A percentile compares a stretch with the other conserved stretches of the same genome.
These are phyloP conservation scores for Colletotrichum scovillei DNA, from an alignment of 2,329 filamentous ascomycete species.

Conservation along the genomic window DNA sequence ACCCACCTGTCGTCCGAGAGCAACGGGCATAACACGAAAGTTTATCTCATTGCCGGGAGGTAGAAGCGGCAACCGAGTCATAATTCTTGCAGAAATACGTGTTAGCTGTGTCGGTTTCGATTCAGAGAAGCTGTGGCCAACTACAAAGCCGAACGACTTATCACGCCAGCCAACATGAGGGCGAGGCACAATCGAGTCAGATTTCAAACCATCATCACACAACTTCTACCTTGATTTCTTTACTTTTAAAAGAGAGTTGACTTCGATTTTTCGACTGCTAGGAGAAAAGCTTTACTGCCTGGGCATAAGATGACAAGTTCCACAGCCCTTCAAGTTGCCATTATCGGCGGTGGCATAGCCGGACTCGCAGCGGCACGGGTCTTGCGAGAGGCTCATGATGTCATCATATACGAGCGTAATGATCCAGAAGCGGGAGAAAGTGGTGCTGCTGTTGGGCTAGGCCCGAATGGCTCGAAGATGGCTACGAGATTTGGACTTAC, in stretches of 20 bases:
- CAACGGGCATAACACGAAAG: neutral
- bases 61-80: neutral
- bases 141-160: neutral
- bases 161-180: neutral
- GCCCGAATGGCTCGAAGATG: slow-evolving; percentile 5
- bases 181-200: neutral
- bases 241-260: too few species aligned
- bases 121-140: neutral
- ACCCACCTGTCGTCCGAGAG: neutral
- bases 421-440: neutral
- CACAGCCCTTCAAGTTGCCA: neutral
- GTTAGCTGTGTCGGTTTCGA: too few species aligned
- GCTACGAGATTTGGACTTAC: neutral
- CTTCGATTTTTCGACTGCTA: neutral
- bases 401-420: neutral
- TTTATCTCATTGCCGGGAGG: neutral
- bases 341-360: slow-evolving; percentile 1
- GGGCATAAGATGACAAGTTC: neutral
- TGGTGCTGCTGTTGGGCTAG: neutral
- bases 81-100: neutral
- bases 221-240: too few species aligned
- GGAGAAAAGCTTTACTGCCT: neutral
- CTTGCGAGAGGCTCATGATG: neutral
- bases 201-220: neutral
- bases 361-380: neutral